These are phyloP conservation scores for Pseudogymnoascus sp. DNA, from an alignment of 2,329 filamentous ascomycete species.

Conservation along the genomic window DNA sequence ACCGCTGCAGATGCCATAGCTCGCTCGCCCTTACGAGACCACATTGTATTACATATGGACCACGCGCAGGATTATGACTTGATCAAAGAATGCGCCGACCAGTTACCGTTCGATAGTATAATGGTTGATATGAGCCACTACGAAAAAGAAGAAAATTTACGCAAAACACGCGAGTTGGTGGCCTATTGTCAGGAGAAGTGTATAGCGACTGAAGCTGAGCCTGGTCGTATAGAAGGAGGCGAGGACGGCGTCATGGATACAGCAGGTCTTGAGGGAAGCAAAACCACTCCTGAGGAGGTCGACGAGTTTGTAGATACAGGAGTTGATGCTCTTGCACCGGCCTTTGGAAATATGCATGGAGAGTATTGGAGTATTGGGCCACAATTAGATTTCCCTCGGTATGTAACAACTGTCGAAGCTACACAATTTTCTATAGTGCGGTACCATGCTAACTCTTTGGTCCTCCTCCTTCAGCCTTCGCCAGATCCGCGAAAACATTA, in stretches of 20 bases:
- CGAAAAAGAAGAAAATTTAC: slow-evolving; percentile 60
- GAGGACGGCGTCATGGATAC: slow-evolving; percentile 13
- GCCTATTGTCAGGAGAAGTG: slow-evolving; percentile 56
- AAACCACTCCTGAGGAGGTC: slow-evolving; percentile 55
- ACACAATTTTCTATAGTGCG: not conserved
- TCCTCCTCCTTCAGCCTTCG: slow-evolving; percentile 28
- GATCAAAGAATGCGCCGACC: slow-evolving; percentile 46
- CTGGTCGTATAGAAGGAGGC: slow-evolving; percentile 24
- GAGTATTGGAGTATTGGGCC: slow-evolving; percentile 36
- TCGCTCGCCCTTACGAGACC: slow-evolving; percentile 9
- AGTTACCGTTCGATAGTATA: slow-evolving; percentile 57
- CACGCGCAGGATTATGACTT: slow-evolving; percentile 54
- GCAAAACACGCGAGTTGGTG: slow-evolving; percentile 54
- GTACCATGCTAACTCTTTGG: not conserved
- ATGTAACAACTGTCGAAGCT: not conserved
- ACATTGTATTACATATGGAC: slow-evolving; percentile 48
- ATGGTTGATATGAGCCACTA: slow-evolving; percentile 72
- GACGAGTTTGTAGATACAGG: slow-evolving; percentile 54
- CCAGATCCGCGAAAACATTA: slow-evolving; percentile 30
- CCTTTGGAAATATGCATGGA: slow-evolving; percentile 60
- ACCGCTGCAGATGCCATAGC: slow-evolving; percentile 34
- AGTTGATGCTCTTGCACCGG: slow-evolving; percentile 57
- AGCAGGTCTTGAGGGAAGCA: slow-evolving; percentile 30
- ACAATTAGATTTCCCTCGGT: slow-evolving; percentile 9
- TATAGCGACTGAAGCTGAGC: slow-evolving; percentile 63